Base-by-base conservation (phyloP, 441 rosid species). In the Brassica balearica region DNA sequence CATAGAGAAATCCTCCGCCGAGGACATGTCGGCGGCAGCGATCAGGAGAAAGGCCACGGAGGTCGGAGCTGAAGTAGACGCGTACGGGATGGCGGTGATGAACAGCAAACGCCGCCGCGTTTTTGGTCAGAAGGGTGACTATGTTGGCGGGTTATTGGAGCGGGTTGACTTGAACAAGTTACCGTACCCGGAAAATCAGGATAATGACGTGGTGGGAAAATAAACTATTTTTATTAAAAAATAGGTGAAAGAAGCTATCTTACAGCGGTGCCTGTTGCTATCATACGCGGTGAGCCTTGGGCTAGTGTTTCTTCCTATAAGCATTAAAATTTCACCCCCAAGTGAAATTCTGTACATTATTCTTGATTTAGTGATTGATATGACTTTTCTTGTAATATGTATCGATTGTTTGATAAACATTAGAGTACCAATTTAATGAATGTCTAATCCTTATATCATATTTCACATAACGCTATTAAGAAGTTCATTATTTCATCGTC, bases 1-100 rank as follows among this genome's bases (percentile, higher is more conserved):
- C 60, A 29, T 29, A 0, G 46, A 71, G 2, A 65, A 19, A 67
- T 71, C 36, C 43, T 3, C 63, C 1, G 53, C 8, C 4, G 6
- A 6, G 65, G 95, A 90, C 71, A 69, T 90, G 88, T 87, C 97
- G 70, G 88, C 95, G n/a, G 95, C 91, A 20, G 77, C 80, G 43
- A 92, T 90, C 11, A 80, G 92, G 86, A 85, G 86, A 79, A 89
- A 84, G 78, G 97, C 97, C 0, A 82, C 87, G 4, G 97, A 92
- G 83, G 95, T 92, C 7, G 97, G 97, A 41, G 90, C 94, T 19
- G 77, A 83, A 55, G 97, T 92, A 0, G 97, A 92, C 67, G 94
- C 95, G 23, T 27, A 15, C 17, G 62, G 43, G 27, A 61, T 62
- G 79, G 79, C 22, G 38, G 79, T 76, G 53, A 29, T 20, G 17